These are phyloP conservation scores for Suhomyces anneliseae DNA, from an alignment of 1,139 yeast species.

Conservation along the genomic window DNA sequence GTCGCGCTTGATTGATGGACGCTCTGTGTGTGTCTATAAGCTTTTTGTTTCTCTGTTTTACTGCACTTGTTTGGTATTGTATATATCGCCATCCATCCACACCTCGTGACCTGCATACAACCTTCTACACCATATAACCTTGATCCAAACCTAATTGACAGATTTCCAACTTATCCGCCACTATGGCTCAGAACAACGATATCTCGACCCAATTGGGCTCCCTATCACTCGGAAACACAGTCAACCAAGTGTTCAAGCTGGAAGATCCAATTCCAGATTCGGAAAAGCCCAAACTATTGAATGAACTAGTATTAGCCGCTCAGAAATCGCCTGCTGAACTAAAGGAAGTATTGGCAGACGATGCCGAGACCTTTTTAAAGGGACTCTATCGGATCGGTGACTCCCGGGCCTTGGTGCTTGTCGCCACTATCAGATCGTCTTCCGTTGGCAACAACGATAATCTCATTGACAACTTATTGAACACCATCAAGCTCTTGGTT, in stretches of 20 bases:
- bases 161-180: no score
- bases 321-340: constrained; percentile 15
- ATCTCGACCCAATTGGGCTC: neutral
- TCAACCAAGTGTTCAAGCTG: neutral
- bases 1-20: no score
- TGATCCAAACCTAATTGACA: no score
- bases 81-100: no score
- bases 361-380: constrained; percentile 20
- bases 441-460: constrained; percentile 7
- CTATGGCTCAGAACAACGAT: no score
- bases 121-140: no score
- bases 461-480: constrained; percentile 6
- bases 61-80: no score
- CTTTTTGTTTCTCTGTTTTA: no score
- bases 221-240: neutral
- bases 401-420: constrained; percentile 4
- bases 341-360: constrained; percentile 20
- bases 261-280: neutral
- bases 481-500: constrained; percentile 4
- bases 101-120: no score
- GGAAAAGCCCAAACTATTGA: neutral
- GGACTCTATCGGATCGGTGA: constrained; percentile 21
- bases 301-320: constrained; percentile 10
- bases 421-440: constrained; percentile 1
- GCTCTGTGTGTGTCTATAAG: no score